Percentiles rank a stretch among this genome's conserved stretches.
These are phyloP conservation scores for Pueraria montana DNA, from an alignment of 306 rosid genomes.

Conservation along the genomic window DNA sequence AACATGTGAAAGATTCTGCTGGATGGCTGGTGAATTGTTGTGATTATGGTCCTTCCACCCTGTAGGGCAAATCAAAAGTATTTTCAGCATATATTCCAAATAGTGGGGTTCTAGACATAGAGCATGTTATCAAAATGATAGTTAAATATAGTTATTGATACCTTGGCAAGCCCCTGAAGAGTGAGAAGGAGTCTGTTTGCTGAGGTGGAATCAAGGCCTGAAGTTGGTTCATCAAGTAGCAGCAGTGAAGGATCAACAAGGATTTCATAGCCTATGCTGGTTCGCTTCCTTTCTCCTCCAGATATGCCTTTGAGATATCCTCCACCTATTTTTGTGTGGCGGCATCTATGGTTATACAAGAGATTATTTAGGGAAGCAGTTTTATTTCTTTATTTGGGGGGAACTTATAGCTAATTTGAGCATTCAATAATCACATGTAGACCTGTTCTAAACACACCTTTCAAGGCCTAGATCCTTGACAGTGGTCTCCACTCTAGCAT, in stretches of 20 bases:
- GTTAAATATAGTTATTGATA: slow-evolving; percentile 42
- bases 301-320: slow-evolving; percentile 88
- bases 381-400: neutral
- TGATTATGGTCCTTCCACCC: slow-evolving; percentile 96
- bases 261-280: slow-evolving; percentile 94
- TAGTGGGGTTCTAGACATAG: neutral
- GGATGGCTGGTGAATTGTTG: slow-evolving; percentile 97
- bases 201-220: slow-evolving; percentile 95
- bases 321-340: slow-evolving; percentile 89
- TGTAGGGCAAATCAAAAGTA: slow-evolving; percentile 42
- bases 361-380: slow-evolving; percentile 43
- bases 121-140: neutral
- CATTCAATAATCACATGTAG: slow-evolving; percentile 18
- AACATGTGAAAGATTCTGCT: slow-evolving; percentile 96
- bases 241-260: slow-evolving; percentile 94
- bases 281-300: slow-evolving; percentile 96
- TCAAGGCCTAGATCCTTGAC: slow-evolving; percentile 90
- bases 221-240: slow-evolving; percentile 92
- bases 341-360: slow-evolving; percentile 72
- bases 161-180: slow-evolving; percentile 94
- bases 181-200: slow-evolving; percentile 83
- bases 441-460: slow-evolving; percentile 63
- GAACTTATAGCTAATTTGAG: slow-evolving; percentile 25
- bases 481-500: slow-evolving; percentile 76
- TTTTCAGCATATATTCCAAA: slow-evolving; percentile 31